Evolutionary conservation across 139 green algal species (phyloP), one percentile per base, ranked within the genome.

Genomic region (Gonium pectorale): DNA sequence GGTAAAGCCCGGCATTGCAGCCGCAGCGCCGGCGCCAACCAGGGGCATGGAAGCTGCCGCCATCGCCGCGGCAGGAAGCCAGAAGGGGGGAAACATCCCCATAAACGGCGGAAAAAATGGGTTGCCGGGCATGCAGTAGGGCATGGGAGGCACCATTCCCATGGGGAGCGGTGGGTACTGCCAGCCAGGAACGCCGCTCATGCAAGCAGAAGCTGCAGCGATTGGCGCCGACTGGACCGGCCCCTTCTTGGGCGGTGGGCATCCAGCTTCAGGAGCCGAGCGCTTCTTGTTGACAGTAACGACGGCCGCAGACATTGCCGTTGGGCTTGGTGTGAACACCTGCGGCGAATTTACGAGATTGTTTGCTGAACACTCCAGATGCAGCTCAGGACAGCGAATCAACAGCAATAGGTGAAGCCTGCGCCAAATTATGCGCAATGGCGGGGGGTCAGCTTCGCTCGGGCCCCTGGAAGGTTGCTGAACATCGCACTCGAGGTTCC

Each of bases 1-100:
- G n/a, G n/a, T n/a, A n/a, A n/a, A n/a, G n/a, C n/a, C n/a, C n/a
- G n/a, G n/a, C n/a, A n/a, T n/a, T n/a, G n/a, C n/a, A n/a, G n/a
- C n/a, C n/a, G n/a, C n/a, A n/a, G n/a, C n/a, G n/a, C n/a, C n/a
- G n/a, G n/a, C n/a, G n/a, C n/a, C n/a, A n/a, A 75, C 8, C 38
- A 41, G 40, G 17, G 68, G 68, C 80, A 69, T 79, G 11, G 71
- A 31, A 35, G 54, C 29, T 26, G 78, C 78, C 13, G 75, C 75
- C 59, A 74, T 74, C 3, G 78, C 78, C 4, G 62, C 62, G 6
- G 56, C 63, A 0, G 78, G 78, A 22, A 84, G 31, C 78, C 62
- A 75, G 22, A 84, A 75, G 33, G 78, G 78, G 35, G 75, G 75
- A 38, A 82, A 69, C 75, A 82, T 82, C 27, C 75, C 75, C 75